Percentiles rank a stretch among this genome's conserved stretches.
These are phyloP conservation scores for Aechmea fasciata DNA, from an alignment of 176 grass and related monocot genomes.

Conservation along the genomic window DNA sequence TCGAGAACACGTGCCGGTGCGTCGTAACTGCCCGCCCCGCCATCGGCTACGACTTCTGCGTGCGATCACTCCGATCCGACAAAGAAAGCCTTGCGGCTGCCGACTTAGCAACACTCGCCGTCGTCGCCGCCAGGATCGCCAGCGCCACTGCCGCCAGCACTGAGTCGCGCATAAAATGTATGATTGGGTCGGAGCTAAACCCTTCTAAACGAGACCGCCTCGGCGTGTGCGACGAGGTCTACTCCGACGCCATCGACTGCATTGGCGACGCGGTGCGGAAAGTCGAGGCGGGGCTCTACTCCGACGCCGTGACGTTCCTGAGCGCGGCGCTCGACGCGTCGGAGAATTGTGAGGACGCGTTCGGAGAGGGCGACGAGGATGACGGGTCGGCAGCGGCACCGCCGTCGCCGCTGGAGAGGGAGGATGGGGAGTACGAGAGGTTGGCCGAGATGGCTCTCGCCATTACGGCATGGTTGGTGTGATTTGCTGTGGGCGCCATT, in stretches of 20 bases:
- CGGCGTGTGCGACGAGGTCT: slow-evolving; percentile 40
- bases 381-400: neutral
- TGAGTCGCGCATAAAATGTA: slow-evolving; percentile 20
- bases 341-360: slow-evolving; percentile 54
- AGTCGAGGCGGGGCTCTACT: slow-evolving; percentile 18
- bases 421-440: slow-evolving; percentile 47
- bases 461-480: slow-evolving; percentile 18
- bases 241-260: slow-evolving; percentile 45
- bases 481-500: no score
- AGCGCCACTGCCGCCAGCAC: slow-evolving; percentile 30
- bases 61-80: slow-evolving; percentile 34
- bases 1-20: slow-evolving; percentile 44
- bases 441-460: slow-evolving; percentile 42
- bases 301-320: slow-evolving; percentile 35
- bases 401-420: slow-evolving; percentile 32
- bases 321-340: slow-evolving; percentile 38
- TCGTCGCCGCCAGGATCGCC: slow-evolving; percentile 36
- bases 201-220: slow-evolving; percentile 16
- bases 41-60: slow-evolving; percentile 44
- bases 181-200: slow-evolving; percentile 32
- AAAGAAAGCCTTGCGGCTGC: slow-evolving; percentile 13
- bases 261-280: slow-evolving; percentile 29
- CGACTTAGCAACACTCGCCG: slow-evolving; percentile 31
- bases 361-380: slow-evolving; percentile 35
- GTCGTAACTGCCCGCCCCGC: slow-evolving; percentile 26